Evolutionary conservation across 164 flowering plant species (phyloP), one percentile per base, ranked within the genome.

Genomic region (Vitis cinerea): DNA sequence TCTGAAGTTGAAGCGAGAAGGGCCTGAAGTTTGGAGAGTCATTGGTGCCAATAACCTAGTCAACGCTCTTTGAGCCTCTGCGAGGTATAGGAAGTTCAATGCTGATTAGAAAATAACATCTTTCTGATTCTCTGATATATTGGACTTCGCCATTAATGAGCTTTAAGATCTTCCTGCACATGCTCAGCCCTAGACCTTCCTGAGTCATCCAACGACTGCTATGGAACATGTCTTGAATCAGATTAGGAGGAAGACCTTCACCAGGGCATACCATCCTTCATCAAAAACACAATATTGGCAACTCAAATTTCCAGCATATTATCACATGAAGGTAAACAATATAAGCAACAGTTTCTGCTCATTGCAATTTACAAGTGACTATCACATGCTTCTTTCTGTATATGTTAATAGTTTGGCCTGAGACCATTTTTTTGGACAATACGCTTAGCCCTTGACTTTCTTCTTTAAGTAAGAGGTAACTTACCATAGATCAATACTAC

Each of bases 111-210:
- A 91, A 90, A 71, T 77, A 91, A 69, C 89, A 83, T 80, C 86
- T 83, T 75, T 88, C 89, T 0, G 92, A 82, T 66, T 88, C 98
- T 75, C 95, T 86, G 56, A 88, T 82, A 59, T 93, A 93, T 65
- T 84, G 95, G 72, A 91, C 91, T 69, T 88, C 86, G 15, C 98
- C 94, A 67, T 80, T 83, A 92, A 93, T 91, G 63, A 84, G 82
- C 87, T 85, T 91, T 30, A 91, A 63, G 63, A 93, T 83, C 80
- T 88, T 91, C 62, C 91, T 72, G 80, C 90, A 86, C 81, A 87
- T 85, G 89, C 94, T 86, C 51, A 94, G 79, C n/a, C 89, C 94
- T 52, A 94, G 59, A 54, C 98, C 98, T 80, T 94, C 97, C 60
- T 85, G 86, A 16, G 90, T 86, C 61, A 51, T 72, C 92, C 97